These are phyloP conservation scores for Gossypium lobatum DNA, from an alignment of 441 rosid species.

Conservation along the genomic window DNA sequence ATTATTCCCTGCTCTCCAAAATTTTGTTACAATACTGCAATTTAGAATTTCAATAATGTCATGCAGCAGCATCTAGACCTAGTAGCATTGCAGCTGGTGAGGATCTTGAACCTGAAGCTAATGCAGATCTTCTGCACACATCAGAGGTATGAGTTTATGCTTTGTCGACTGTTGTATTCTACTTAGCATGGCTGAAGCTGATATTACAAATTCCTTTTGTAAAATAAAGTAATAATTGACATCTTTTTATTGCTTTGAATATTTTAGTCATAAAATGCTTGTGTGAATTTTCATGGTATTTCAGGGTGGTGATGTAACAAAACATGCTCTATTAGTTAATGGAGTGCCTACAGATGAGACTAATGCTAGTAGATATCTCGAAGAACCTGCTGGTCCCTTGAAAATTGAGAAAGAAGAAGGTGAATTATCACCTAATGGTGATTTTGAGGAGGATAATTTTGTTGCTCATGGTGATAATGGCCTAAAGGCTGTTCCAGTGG, in stretches of 20 bases:
- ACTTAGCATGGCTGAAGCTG: background rate
- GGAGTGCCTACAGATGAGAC: slow-evolving; percentile 26
- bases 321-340: slow-evolving; percentile 36
- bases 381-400: slow-evolving; percentile 53
- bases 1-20: slow-evolving; percentile 7
- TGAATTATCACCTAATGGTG: slow-evolving; percentile 88
- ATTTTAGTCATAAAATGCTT: background rate
- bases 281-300: background rate
- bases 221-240: background rate
- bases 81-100: slow-evolving; percentile 26
- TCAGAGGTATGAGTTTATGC: slow-evolving; percentile 45
- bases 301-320: slow-evolving; percentile 48
- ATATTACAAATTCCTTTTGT: background rate
- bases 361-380: slow-evolving; percentile 31
- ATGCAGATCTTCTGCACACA: slow-evolving; percentile 29
- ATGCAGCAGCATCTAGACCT: slow-evolving; percentile 36
- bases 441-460: slow-evolving; percentile 80
- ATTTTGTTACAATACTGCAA: slow-evolving; percentile 21
- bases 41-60: slow-evolving; percentile 40
- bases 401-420: slow-evolving; percentile 97
- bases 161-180: background rate
- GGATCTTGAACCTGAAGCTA: slow-evolving; percentile 28
- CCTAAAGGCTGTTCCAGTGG: slow-evolving; percentile 39
- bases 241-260: too few relatives aligned
- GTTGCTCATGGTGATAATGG: slow-evolving; percentile 51